A percentile compares a stretch with the other conserved stretches of the same genome.
Conservation (phyloP, 2,329 filamentous ascomycete genomes). For the Aspergillus uvarum region DNA sequence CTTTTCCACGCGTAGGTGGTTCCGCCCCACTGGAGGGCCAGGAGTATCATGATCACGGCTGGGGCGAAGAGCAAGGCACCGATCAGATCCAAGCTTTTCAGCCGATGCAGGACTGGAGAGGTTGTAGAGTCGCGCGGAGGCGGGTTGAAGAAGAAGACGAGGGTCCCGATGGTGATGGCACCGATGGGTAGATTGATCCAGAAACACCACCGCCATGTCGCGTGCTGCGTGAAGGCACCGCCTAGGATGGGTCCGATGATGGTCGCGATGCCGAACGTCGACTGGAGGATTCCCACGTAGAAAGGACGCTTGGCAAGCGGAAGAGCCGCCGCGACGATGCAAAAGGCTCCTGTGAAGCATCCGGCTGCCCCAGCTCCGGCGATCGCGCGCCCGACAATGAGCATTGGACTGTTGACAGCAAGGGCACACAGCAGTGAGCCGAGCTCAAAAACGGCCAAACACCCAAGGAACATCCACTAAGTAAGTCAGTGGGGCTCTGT, state of each 20-base stretch:
- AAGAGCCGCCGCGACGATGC: slow-evolving; percentile 10
- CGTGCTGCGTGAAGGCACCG: slow-evolving; percentile 35
- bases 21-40: neutral
- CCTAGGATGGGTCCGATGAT: slow-evolving; percentile 36
- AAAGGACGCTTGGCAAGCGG: neutral
- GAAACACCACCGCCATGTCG: slow-evolving; percentile 35
- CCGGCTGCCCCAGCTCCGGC: slow-evolving; percentile 27
- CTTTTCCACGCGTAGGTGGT: neutral
- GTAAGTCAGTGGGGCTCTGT: too few species aligned
- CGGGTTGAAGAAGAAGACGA: too few species aligned
- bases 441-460: too few species aligned
- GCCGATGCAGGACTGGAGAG: too few species aligned
- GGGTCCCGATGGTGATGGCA: too few species aligned
- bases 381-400: slow-evolving; percentile 29
- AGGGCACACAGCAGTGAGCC: slow-evolving; percentile 19
- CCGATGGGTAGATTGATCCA: too few species aligned
- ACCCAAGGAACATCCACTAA: too few species aligned
- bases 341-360: slow-evolving; percentile 24
- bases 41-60: too few species aligned
- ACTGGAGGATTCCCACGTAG: too few species aligned
- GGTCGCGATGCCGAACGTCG: slow-evolving; percentile 6
- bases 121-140: too few species aligned
- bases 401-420: slow-evolving; percentile 25
- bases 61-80: too few species aligned
- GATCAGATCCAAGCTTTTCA: too few species aligned